Percentiles rank a stretch among this genome's conserved stretches.
These are phyloP conservation scores for Phylloporus rhodoxanthus DNA, from an alignment of 768 basidiomycete species.

Conservation along the genomic window DNA sequence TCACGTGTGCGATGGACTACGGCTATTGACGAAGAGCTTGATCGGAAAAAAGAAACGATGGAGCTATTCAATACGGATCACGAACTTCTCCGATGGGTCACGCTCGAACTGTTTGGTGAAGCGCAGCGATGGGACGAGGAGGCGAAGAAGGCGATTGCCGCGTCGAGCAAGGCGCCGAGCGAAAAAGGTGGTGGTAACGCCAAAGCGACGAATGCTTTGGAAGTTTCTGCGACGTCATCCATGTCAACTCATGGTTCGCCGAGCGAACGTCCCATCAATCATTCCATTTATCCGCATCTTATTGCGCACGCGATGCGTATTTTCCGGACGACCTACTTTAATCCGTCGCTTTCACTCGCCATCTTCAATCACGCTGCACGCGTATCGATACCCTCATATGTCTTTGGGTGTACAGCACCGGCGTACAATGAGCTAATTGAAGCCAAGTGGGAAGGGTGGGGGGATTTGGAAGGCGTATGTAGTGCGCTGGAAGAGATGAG, in stretches of 20 bases:
- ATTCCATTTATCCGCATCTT: slow-evolving; percentile 66
- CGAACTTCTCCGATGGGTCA: slow-evolving; percentile 70
- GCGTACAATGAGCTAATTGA: slow-evolving; percentile 86
- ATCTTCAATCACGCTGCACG: slow-evolving; percentile 77
- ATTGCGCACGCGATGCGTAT: slow-evolving; percentile 72
- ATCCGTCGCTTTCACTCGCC: slow-evolving; percentile 76
- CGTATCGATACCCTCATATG: slow-evolving; percentile 73
- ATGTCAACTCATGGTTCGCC: neutral
- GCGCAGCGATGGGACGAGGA: slow-evolving; percentile 45
- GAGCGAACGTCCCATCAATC: slow-evolving; percentile 40
- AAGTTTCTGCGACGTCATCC: neutral
- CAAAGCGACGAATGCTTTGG: neutral
- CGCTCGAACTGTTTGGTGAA: slow-evolving; percentile 60
- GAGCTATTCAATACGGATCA: slow-evolving; percentile 61
- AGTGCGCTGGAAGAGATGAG: slow-evolving; percentile 77
- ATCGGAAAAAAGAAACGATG: slow-evolving; percentile 69
- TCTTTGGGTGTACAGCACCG: slow-evolving; percentile 82
- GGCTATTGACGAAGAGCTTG: slow-evolving; percentile 50
- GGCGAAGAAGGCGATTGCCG: slow-evolving; percentile 35
- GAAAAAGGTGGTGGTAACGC: neutral
- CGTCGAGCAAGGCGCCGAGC: slow-evolving; percentile 3
- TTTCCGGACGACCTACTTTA: slow-evolving; percentile 70
- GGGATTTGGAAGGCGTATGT: slow-evolving; percentile 72
- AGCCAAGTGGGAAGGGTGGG: slow-evolving; percentile 80
- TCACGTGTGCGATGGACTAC: slow-evolving; percentile 47